Conservation (phyloP, 2,329 filamentous ascomycete species). For the Colletotrichum echinochloae region DNA sequence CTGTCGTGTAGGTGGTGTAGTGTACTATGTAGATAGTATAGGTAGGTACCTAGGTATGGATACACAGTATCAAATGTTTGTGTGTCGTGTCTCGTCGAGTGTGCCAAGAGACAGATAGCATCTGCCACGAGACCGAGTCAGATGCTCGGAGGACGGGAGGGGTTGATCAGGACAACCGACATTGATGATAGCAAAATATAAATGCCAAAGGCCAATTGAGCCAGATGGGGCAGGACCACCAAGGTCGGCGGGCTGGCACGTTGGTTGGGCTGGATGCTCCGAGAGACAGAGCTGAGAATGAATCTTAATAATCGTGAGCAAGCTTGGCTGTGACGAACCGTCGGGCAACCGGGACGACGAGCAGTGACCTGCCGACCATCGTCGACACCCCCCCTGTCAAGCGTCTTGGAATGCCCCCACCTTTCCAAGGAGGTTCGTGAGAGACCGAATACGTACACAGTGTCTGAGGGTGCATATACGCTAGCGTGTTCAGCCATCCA, state of each 20-base stretch:
- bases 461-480: background rate
- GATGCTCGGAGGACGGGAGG: background rate
- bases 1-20: background rate
- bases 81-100: background rate
- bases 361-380: background rate
- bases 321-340: background rate
- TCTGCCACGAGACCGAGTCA: constrained; percentile 3
- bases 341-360: constrained; percentile 12
- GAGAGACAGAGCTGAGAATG: background rate
- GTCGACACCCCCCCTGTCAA: background rate
- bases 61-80: background rate
- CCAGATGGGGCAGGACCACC: background rate
- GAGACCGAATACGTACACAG: background rate
- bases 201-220: background rate
- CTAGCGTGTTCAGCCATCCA: background rate
- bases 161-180: background rate
- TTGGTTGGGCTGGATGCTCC: background rate
- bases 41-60: too few species aligned
- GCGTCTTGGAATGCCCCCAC: background rate
- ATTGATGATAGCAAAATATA: constrained; percentile 3
- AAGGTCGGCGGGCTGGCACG: background rate
- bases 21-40: too few species aligned
- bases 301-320: background rate
- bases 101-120: background rate
- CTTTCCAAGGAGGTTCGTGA: constrained; percentile 6